phyloP scores from a whole-genome alignment of 2,329 filamentous ascomycete genomes.

The Trichophaea hybrida region DNA sequence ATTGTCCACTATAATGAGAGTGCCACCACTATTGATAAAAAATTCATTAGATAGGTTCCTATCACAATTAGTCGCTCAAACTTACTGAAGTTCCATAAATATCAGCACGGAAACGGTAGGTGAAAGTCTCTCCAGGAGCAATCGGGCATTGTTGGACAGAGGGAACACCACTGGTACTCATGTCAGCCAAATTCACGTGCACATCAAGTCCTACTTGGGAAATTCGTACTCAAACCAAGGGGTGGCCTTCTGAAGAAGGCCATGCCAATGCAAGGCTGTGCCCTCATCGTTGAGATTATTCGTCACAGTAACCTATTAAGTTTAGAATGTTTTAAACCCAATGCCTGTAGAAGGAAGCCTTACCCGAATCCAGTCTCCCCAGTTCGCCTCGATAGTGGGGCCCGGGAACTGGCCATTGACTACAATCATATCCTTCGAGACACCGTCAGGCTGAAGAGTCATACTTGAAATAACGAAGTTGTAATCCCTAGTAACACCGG shows the following conservation, averaged over 20 bases:
- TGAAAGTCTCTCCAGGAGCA: conserved; percentile 37
- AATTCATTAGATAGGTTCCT: not conserved
- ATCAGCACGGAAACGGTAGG: conserved; percentile 44
- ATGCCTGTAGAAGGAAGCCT: not conserved
- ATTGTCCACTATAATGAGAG: conserved; percentile 42
- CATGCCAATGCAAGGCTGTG: conserved; percentile 38
- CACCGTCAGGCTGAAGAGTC: conserved; percentile 42
- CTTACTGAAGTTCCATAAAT: conserved; percentile 37
- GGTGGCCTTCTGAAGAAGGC: conserved; percentile 38
- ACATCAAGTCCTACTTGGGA: not conserved
- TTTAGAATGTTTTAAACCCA: conserved; percentile 2
- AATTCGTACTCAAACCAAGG: conserved; percentile 6
- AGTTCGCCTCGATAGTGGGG: conserved; percentile 49
- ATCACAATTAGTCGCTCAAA: not conserved
- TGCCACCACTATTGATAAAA: conserved; percentile 40
- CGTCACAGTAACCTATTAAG: conserved; percentile 39
- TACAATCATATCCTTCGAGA: conserved; percentile 35
- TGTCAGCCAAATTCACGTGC: not conserved
- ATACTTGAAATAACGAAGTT: conserved; percentile 41
- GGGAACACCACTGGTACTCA: conserved; percentile 36
- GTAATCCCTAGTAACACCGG: conserved; percentile 30
- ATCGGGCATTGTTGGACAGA: conserved; percentile 27
- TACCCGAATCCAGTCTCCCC: conserved; percentile 40
- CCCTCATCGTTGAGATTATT: conserved; percentile 43
- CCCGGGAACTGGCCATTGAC: conserved; percentile 54